Conservation (phyloP, 2,329 filamentous ascomycete species). For the Pseudogymnoascus sp. region DNA sequence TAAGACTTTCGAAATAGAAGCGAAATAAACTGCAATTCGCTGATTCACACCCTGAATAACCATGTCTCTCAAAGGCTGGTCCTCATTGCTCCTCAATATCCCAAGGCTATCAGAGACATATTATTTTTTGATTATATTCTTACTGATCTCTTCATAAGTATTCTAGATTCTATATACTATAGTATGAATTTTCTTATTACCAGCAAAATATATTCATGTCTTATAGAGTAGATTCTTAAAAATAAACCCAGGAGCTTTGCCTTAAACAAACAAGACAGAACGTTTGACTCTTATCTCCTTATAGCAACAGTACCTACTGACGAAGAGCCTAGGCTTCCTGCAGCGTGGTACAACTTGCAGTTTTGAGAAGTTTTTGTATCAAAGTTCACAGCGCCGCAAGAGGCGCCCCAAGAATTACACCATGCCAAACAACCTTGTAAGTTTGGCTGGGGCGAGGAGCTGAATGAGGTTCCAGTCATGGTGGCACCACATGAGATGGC, state of each 20-base stretch:
- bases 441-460: neutral
- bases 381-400: neutral
- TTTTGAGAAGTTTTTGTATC: neutral
- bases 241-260: neutral
- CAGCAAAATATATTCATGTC: no score
- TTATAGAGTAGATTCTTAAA: neutral
- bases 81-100: no score
- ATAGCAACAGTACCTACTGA: neutral
- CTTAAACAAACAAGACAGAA: neutral
- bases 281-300: neutral
- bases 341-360: neutral
- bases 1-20: no score
- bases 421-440: neutral
- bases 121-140: no score
- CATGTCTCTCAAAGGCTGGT: no score
- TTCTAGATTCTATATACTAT: no score
- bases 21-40: no score
- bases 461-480: neutral
- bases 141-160: no score
- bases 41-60: no score
- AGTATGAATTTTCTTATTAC: no score
- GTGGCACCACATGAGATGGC: neutral
- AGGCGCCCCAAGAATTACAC: neutral
- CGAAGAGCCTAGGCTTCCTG: neutral
- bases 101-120: no score